Conservation (phyloP, 2,329 filamentous ascomycete species). For the Xylaria multiplex region DNA sequence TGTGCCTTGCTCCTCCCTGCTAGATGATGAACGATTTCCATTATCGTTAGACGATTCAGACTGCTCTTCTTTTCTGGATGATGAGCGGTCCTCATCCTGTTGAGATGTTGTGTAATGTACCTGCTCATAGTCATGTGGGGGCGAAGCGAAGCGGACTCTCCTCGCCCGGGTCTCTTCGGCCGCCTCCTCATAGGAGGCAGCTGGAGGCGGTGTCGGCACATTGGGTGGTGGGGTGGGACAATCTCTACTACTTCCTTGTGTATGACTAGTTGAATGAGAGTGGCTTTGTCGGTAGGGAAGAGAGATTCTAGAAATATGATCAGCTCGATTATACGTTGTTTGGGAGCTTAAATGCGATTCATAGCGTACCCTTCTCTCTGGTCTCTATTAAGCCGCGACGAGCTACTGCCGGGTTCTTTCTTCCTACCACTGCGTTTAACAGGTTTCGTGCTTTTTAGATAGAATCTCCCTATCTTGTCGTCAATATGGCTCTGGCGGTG, state of each 20-base stretch:
- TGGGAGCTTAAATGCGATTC: background rate
- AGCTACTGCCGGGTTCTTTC: background rate
- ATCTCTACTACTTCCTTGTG: background rate
- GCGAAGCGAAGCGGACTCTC: background rate
- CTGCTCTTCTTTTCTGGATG: background rate
- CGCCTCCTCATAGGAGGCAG: background rate
- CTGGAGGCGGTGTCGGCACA: background rate
- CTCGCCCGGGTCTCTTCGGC: background rate
- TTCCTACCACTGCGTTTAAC: background rate
- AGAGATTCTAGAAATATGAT: background rate
- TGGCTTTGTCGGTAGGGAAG: background rate
- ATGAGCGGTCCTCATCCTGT: background rate
- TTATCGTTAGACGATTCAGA: background rate
- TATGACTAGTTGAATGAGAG: background rate
- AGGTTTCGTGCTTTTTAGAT: background rate
- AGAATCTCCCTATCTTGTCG: background rate
- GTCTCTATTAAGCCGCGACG: conserved; percentile 2
- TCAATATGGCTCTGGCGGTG: background rate
- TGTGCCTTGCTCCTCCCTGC: background rate
- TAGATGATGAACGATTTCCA: background rate
- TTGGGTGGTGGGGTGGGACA: background rate
- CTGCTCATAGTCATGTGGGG: background rate
- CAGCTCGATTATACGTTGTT: background rate
- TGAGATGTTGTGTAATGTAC: background rate
- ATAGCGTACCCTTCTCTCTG: conserved; percentile 5